phyloP scores from a whole-genome alignment of 169 alveolate species.

The Plasmodium cynomolgi region DNA sequence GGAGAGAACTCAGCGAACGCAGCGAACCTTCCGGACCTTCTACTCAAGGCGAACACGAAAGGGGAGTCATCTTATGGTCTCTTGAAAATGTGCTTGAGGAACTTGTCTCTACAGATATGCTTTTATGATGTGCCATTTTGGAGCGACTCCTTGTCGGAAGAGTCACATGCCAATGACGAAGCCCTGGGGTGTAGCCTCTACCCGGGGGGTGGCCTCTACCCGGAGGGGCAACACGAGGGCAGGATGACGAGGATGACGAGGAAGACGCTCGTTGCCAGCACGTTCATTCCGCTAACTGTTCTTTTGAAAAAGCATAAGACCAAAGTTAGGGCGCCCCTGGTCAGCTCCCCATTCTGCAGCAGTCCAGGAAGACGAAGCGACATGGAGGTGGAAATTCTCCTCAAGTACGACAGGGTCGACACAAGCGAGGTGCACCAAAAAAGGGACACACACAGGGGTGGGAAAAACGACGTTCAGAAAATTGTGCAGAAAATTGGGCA shows the following conservation, averaged over 20 bases:
- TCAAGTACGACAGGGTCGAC: conserved; percentile 12
- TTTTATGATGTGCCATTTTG: conserved; percentile 10
- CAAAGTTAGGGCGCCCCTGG: conserved; percentile 16
- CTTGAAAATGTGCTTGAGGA: conserved; percentile 28
- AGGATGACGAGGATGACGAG: background rate
- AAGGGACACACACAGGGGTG: background rate
- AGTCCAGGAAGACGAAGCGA: background rate
- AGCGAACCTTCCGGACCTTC: background rate
- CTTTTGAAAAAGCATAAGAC: conserved; percentile 32
- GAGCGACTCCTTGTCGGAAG: background rate
- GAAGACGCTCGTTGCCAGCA: conserved; percentile 11
- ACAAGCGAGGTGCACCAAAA: background rate
- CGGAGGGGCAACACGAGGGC: background rate
- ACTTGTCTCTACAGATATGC: conserved; percentile 48
- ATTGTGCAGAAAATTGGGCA: background rate
- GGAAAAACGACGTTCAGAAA: background rate
- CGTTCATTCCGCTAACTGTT: conserved; percentile 37
- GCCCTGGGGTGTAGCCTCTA: background rate
- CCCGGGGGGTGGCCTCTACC: background rate
- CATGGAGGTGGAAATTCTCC: conserved; percentile 31
- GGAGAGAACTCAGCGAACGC: background rate
- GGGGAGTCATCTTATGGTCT: background rate
- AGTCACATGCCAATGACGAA: background rate
- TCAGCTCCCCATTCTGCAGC: conserved; percentile 34
- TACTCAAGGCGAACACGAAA: background rate